Evolutionary conservation across 345 rosid species (phyloP).

Genomic region (Alliaria petiolata): DNA sequence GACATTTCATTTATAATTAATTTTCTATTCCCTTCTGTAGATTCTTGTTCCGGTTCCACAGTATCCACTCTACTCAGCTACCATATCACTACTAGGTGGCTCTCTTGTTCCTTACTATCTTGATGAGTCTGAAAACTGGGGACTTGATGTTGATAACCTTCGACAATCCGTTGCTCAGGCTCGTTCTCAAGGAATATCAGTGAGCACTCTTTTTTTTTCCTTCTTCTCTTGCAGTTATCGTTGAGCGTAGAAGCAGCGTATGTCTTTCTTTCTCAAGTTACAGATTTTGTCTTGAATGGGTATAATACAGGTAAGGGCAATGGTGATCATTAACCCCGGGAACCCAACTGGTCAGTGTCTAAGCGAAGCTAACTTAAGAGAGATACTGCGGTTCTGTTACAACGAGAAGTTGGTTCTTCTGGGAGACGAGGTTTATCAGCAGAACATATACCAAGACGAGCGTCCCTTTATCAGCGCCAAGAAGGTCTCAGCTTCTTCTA

Average conservation of each 20-base stretch:
- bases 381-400: constrained; percentile 73
- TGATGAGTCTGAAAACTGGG: constrained; percentile 98
- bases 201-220: constrained; percentile 38
- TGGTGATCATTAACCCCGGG: constrained; percentile 99
- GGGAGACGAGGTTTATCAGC: constrained; percentile 99
- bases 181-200: constrained; percentile 78
- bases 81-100: constrained; percentile 84
- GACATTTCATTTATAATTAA: neutral
- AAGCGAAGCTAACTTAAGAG: constrained; percentile 83
- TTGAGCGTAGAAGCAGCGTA: neutral
- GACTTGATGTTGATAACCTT: constrained; percentile 83
- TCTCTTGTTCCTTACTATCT: constrained; percentile 91
- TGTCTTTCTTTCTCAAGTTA: constrained; percentile 1
- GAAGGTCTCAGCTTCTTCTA: constrained; percentile 54
- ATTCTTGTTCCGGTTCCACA: constrained; percentile 97
- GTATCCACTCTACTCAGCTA: constrained; percentile 96
- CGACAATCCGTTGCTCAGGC: constrained; percentile 71
- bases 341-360: constrained; percentile 99
- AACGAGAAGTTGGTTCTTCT: constrained; percentile 78
- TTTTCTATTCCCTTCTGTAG: constrained; percentile 37
- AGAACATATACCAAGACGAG: constrained; percentile 92
- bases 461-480: constrained; percentile 89
- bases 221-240: neutral
- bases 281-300: neutral
- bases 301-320: constrained; percentile 72